phyloP scores from a whole-genome alignment of 108 stramenopile species.

The Cyclotella sp. region DNA sequence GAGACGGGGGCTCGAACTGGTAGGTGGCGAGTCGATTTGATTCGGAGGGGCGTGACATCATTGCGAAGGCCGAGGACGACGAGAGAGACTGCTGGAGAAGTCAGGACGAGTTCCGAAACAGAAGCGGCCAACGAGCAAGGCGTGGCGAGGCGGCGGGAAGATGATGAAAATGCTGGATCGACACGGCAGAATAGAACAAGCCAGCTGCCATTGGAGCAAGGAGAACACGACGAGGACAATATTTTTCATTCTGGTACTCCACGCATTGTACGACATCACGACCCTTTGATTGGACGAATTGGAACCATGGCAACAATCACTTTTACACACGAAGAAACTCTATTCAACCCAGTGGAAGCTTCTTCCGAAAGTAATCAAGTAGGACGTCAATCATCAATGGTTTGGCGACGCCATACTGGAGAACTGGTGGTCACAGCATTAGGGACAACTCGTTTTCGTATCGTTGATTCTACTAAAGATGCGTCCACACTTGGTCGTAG shows the following conservation, averaged over 20 bases:
- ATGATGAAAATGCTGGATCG: background rate
- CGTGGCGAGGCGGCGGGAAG: background rate
- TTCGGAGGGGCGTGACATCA: conserved; percentile 40
- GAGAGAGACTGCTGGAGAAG: background rate
- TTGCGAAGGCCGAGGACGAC: conserved; percentile 28
- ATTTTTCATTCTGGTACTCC: conserved; percentile 26
- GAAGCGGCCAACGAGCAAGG: background rate
- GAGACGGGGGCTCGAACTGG: conserved; percentile 34
- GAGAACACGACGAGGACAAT: conserved; percentile 30
- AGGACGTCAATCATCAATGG: conserved; percentile 33
- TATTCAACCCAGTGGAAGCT: background rate
- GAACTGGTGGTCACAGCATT: conserved; percentile 72
- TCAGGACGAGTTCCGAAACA: background rate
- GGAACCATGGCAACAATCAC: conserved; percentile 77
- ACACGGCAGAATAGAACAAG: conserved; percentile 5
- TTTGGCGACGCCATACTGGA: conserved; percentile 52
- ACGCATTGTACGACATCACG: conserved; percentile 4
- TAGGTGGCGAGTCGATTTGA: conserved; percentile 46
- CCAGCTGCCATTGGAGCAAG: conserved; percentile 12
- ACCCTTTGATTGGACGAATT: conserved; percentile 66
- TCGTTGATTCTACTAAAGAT: conserved; percentile 34
- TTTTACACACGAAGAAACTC: conserved; percentile 70
- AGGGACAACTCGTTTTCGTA: conserved; percentile 68
- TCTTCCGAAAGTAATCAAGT: conserved; percentile 7
- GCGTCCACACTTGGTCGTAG: background rate